Evolutionary conservation across 2,329 filamentous ascomycete species (phyloP), one percentile per base, ranked within the genome.

Genomic region (Aspergillus jensenii): DNA sequence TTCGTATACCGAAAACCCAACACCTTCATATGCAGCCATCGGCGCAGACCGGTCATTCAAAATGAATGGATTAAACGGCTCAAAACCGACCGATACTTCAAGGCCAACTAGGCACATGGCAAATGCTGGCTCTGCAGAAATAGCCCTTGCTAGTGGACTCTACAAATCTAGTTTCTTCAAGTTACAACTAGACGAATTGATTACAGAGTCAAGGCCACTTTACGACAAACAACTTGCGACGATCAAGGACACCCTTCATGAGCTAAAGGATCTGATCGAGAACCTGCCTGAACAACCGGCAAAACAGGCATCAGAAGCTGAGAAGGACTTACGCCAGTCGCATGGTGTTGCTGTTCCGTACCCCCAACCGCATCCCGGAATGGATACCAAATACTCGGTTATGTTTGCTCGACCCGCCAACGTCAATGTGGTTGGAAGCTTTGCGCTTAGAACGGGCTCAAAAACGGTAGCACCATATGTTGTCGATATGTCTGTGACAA

Each of bases 391-490:
- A 52, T 96, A 96, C 76, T 93, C 91, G 67, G 80, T 98, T 52
- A 82, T 88, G 40, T 96, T 91, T 72, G 82, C 82, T 46, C 88
- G 86, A 69, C 93, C 95, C 2, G 77, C 84, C 7, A 87, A 87
- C 65, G 86, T 95, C 74, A 96, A 96, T 68, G 89, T 96, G 23
- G 88, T 93, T 33, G 95, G 95, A 50, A 96, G 93, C 75, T 93
- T 96, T 78, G 85, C 90, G 11, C 80, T 90, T 52, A 88, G 86
- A 72, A 93, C 88, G 2, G 88, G 91, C 75, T 79, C 86, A 58
- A 90, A 89, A 67, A 80, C 82, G 25, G 64, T 75, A 77, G 49
- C 74, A 72, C 59, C 61, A 25, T 76, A 87, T 25, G 80, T 83
- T 15, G 81, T 97, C 59, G 93, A 98, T 74, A 85, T 98, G 82